Conservation (phyloP, 371 early-diverging fungal genomes). For the Syncephalastrum monosporum region DNA sequence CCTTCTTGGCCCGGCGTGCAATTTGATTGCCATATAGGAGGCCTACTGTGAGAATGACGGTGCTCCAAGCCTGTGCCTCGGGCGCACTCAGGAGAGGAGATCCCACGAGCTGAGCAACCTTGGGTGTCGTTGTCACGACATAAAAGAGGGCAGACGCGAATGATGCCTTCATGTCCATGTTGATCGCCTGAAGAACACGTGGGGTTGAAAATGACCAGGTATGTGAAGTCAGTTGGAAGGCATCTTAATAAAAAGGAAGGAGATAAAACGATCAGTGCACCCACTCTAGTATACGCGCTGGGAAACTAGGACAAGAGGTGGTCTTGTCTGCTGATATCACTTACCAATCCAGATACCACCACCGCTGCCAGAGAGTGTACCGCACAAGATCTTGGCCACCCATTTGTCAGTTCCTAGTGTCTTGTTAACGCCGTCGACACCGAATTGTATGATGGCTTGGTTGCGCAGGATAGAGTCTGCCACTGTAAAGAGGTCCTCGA, state of each 20-base stretch:
- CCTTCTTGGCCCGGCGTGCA: neutral
- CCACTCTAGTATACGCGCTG: too few species aligned
- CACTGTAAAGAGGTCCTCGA: slow-evolving; percentile 44
- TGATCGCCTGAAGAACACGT: slow-evolving; percentile 30
- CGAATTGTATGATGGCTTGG: slow-evolving; percentile 44
- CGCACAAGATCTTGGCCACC: slow-evolving; percentile 54
- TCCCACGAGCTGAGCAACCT: slow-evolving; percentile 4
- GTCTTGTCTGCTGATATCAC: neutral
- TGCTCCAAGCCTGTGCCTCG: slow-evolving; percentile 44
- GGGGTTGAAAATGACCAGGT: slow-evolving; percentile 48
- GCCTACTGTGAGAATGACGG: slow-evolving; percentile 22
- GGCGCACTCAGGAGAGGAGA: slow-evolving; percentile 16
- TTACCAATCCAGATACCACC: slow-evolving; percentile 58
- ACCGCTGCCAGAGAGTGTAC: slow-evolving; percentile 57
- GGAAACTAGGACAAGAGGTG: neutral
- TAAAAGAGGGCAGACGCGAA: slow-evolving; percentile 37
- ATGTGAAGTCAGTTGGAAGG: slow-evolving; percentile 42
- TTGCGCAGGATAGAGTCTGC: slow-evolving; percentile 54
- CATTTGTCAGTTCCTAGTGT: slow-evolving; percentile 37
- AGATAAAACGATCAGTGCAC: too few species aligned
- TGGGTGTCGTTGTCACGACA: slow-evolving; percentile 23
- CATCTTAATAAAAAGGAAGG: slow-evolving; percentile 20
- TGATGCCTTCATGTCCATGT: slow-evolving; percentile 39
- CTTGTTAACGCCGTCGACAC: slow-evolving; percentile 53
- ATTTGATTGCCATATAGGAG: slow-evolving; percentile 5